Percentiles rank a stretch among this genome's conserved stretches.
Evolutionary conservation across 768 basidiomycete species (phyloP).

Genomic region (Russula ochroleuca): DNA sequence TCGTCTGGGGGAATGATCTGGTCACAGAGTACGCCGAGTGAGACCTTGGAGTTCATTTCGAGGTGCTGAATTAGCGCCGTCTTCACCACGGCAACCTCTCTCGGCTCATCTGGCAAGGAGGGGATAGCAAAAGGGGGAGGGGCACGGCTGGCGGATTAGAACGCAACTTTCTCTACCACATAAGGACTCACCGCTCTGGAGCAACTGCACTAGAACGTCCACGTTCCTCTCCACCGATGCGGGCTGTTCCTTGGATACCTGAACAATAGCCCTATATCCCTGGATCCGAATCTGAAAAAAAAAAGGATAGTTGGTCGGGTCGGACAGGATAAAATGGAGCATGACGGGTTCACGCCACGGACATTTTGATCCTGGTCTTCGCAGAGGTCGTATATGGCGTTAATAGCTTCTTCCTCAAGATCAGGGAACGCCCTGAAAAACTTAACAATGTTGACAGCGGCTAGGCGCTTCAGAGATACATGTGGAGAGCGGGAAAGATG

Average conservation of each 20-base stretch:
- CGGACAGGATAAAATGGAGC: background rate
- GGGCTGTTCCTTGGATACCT: constrained; percentile 44
- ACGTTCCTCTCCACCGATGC: constrained; percentile 68
- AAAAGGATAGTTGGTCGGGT: background rate
- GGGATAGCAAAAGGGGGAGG: background rate
- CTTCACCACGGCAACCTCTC: constrained; percentile 60
- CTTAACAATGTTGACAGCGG: constrained; percentile 51
- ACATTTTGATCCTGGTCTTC: constrained; percentile 61
- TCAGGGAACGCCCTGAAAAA: constrained; percentile 68
- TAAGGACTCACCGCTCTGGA: constrained; percentile 59
- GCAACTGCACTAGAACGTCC: constrained; percentile 68
- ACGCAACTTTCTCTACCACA: background rate
- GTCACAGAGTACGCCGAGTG: constrained; percentile 64
- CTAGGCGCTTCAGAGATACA: constrained; percentile 49
- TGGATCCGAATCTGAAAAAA: constrained; percentile 56
- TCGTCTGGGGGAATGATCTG: constrained; percentile 54
- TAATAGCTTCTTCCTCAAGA: constrained; percentile 68
- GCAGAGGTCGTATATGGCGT: constrained; percentile 74
- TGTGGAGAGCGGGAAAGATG: constrained; percentile 48
- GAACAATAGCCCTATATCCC: constrained; percentile 59
- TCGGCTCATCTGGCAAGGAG: constrained; percentile 50
- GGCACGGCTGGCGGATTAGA: background rate
- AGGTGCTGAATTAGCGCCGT: constrained; percentile 57
- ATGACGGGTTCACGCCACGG: background rate
- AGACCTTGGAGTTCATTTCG: constrained; percentile 55